Evolutionary conservation across 345 rosid species (phyloP).

Genomic region (Melaleuca alternifolia): DNA sequence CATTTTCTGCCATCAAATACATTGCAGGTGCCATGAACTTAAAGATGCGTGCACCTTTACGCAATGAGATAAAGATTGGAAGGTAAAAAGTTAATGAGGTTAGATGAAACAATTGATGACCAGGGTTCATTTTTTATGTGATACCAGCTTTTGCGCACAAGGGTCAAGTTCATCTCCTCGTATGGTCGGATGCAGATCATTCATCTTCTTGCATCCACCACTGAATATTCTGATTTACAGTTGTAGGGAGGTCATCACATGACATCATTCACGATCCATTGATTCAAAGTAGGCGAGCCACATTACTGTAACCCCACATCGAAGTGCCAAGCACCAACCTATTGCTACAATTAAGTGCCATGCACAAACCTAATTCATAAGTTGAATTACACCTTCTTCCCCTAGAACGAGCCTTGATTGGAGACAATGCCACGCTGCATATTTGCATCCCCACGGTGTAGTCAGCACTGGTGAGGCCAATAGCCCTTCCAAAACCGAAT

Average conservation of each 20-base stretch:
- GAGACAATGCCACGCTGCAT: background rate
- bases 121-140: background rate
- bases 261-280: background rate
- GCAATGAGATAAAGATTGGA: background rate
- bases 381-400: background rate
- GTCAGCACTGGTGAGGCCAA: background rate
- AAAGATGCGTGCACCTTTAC: background rate
- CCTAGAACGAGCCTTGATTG: background rate
- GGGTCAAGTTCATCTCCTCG: background rate
- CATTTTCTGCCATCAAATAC: background rate
- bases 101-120: background rate
- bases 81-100: background rate
- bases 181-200: background rate
- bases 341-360: no score
- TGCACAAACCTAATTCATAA: background rate
- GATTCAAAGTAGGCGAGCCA: background rate
- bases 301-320: rapidly evolving
- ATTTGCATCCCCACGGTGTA: background rate
- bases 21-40: background rate
- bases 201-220: background rate
- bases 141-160: background rate
- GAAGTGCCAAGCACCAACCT: background rate
- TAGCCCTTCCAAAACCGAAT: background rate
- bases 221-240: background rate
- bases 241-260: background rate